These are phyloP conservation scores for Fraxinus baroniana DNA, from an alignment of 305 asterid species.

Conservation along the genomic window DNA sequence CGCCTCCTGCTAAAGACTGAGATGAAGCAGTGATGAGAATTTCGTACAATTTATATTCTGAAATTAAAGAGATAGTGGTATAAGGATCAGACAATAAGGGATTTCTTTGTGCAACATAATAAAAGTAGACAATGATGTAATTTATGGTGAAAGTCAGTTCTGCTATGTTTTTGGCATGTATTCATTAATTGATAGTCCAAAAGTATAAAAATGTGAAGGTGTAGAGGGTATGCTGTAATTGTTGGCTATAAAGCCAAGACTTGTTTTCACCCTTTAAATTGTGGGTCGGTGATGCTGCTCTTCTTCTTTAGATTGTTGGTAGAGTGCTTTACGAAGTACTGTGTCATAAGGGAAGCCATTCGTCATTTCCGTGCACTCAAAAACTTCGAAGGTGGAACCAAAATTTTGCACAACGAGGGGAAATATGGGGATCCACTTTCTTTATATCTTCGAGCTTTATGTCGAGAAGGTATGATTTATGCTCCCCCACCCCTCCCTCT, in stretches of 20 bases:
- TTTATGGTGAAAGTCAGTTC: slow-evolving; percentile 17
- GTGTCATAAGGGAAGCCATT: slow-evolving; percentile 89
- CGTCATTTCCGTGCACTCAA: slow-evolving; percentile 93
- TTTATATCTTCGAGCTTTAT: slow-evolving; percentile 86
- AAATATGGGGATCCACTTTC: slow-evolving; percentile 96
- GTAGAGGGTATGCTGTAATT: slow-evolving; percentile 16
- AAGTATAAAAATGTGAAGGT: slow-evolving; percentile 9
- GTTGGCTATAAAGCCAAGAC: slow-evolving; percentile 3
- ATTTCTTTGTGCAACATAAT: slow-evolving; percentile 12
- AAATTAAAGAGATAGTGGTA: background rate
- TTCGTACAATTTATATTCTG: background rate
- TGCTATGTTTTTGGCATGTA: slow-evolving; percentile 10
- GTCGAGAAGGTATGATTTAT: slow-evolving; percentile 75
- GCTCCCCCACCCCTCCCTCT: slow-evolving; percentile 10
- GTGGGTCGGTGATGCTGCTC: slow-evolving; percentile 19
- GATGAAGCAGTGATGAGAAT: slow-evolving; percentile 20
- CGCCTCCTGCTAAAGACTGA: slow-evolving; percentile 11
- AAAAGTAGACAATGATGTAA: slow-evolving; percentile 3
- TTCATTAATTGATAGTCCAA: slow-evolving; percentile 21
- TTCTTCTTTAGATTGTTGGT: slow-evolving; percentile 68
- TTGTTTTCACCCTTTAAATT: slow-evolving; percentile 20
- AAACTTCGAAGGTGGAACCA: slow-evolving; percentile 74
- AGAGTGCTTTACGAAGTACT: slow-evolving; percentile 96
- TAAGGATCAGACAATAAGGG: slow-evolving; percentile 1
- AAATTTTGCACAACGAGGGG: slow-evolving; percentile 66